Evolutionary conservation across 441 rosid species (phyloP).

Genomic region (Arabidopsis lyrata): DNA sequence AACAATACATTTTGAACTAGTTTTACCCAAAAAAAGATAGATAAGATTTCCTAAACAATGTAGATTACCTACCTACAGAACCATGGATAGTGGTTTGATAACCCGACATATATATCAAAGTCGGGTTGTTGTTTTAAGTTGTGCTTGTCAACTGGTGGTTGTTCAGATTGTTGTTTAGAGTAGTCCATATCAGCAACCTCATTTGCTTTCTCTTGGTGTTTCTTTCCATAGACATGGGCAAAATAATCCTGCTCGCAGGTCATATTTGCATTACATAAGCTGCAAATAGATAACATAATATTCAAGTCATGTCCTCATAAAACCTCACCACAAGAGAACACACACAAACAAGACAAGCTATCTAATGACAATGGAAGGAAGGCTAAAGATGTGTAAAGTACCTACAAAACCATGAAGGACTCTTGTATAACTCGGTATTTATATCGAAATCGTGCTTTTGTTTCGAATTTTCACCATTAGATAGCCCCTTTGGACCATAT

Average conservation of each 20-base stretch:
- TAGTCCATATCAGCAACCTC: neutral
- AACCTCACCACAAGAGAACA: slow-evolving; percentile 22
- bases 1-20: neutral
- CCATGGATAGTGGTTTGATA: slow-evolving; percentile 90
- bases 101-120: slow-evolving; percentile 71
- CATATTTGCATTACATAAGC: slow-evolving; percentile 47
- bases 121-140: slow-evolving; percentile 63
- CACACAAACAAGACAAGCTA: neutral
- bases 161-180: neutral
- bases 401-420: slow-evolving; percentile 98
- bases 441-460: slow-evolving; percentile 70
- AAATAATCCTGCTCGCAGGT: slow-evolving; percentile 1
- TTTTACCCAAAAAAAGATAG: neutral
- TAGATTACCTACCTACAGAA: slow-evolving; percentile 70
- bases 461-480: slow-evolving; percentile 60
- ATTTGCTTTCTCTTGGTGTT: slow-evolving; percentile 3
- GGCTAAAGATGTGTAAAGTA: slow-evolving; percentile 28
- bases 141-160: slow-evolving; percentile 29
- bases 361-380: neutral
- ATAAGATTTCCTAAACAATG: slow-evolving; percentile 4
- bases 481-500: slow-evolving; percentile 83
- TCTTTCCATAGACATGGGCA: slow-evolving; percentile 1
- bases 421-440: slow-evolving; percentile 67
- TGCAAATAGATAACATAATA: slow-evolving; percentile 41
- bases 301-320: neutral